Conservation (phyloP, 106 monocot genomes). For the Dendrobium chrysotoxum region DNA sequence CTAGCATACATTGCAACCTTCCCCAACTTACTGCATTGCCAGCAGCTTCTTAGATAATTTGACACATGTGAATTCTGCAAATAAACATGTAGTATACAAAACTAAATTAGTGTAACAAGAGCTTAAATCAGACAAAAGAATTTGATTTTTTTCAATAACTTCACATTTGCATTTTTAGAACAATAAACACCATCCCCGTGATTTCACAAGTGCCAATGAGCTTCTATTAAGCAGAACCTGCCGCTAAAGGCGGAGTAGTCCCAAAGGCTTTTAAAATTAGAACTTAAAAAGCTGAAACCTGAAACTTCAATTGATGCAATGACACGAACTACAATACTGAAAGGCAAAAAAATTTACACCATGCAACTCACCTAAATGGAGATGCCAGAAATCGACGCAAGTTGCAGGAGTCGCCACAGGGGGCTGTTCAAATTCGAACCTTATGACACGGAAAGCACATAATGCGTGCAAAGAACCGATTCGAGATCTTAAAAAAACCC, state of each 20-base stretch:
- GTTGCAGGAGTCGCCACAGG: background rate
- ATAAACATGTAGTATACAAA: background rate
- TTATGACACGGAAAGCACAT: background rate
- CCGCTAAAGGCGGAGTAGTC: background rate
- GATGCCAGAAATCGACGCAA: background rate
- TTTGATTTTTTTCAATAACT: background rate
- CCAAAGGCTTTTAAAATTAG: background rate
- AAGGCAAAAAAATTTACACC: background rate
- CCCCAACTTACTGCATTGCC: background rate
- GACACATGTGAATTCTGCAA: background rate
- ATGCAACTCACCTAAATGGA: background rate
- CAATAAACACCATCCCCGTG: background rate
- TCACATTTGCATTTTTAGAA: background rate
- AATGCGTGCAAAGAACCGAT: background rate
- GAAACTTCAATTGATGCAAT: background rate
- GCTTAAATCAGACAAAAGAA: background rate
- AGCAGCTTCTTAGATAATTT: background rate
- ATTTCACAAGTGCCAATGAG: background rate
- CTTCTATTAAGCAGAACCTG: background rate
- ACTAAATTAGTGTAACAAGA: background rate
- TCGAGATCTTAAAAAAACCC: background rate
- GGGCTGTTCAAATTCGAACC: background rate
- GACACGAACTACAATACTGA: background rate
- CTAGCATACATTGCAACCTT: conserved; percentile 42
- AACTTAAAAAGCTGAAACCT: background rate